Evolutionary conservation across 129 eudicot species (phyloP).

Genomic region (Lactuca saligna): DNA sequence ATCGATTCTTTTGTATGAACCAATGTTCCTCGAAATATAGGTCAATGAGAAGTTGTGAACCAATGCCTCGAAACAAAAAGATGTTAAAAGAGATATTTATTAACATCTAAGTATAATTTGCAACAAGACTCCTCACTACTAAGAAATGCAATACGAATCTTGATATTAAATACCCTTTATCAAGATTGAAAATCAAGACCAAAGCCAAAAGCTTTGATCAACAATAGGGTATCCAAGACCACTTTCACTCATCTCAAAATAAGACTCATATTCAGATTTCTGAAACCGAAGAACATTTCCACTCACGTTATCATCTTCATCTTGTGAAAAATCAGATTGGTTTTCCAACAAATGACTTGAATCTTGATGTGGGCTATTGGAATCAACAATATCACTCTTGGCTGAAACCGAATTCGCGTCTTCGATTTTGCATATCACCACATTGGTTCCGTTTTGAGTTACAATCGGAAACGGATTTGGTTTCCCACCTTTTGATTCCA

Average conservation of each 20-base stretch:
- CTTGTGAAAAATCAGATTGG: conserved; percentile 57
- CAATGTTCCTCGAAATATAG: too few species aligned
- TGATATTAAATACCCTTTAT: conserved; percentile 18
- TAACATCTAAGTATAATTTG: conserved; percentile 13
- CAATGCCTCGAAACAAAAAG: background rate
- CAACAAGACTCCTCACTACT: conserved; percentile 7
- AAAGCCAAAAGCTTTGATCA: conserved; percentile 71
- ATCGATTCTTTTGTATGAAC: background rate
- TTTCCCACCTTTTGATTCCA: conserved; percentile 32
- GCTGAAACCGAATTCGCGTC: conserved; percentile 69
- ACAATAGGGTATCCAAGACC: conserved; percentile 54
- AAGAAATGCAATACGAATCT: conserved; percentile 2
- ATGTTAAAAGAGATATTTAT: background rate
- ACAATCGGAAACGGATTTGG: conserved; percentile 26
- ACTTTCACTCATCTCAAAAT: conserved; percentile 44
- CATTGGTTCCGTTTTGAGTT: conserved; percentile 23
- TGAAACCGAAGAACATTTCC: conserved; percentile 44
- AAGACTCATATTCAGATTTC: conserved; percentile 55
- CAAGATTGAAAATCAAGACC: conserved; percentile 40
- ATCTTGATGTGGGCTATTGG: conserved; percentile 60
- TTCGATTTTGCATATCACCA: conserved; percentile 49
- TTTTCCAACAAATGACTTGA: conserved; percentile 56
- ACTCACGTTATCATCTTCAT: conserved; percentile 54
- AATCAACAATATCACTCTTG: conserved; percentile 70
- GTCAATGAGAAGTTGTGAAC: too few species aligned